A percentile compares a stretch with the other conserved stretches of the same genome.
Conservation (phyloP, 352 stramenopile genomes). For the Hyaloperonospora arabidopsidis region DNA sequence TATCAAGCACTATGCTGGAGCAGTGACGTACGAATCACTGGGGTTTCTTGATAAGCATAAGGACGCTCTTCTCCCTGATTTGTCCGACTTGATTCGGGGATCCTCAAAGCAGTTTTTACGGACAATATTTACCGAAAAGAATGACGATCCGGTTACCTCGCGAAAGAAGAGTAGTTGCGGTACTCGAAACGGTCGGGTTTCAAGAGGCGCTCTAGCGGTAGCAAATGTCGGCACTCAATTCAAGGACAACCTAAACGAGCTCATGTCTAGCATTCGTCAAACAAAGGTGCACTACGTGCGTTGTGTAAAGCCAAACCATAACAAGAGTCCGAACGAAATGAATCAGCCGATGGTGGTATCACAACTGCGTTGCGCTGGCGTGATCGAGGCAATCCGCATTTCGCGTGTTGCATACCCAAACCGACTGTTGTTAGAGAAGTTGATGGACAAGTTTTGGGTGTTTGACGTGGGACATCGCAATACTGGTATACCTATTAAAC, state of each 20-base stretch:
- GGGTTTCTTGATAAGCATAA: conserved; percentile 95
- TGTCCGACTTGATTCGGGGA: conserved; percentile 78
- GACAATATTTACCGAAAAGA: conserved; percentile 44
- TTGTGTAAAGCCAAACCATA: conserved; percentile 98
- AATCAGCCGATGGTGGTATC: conserved; percentile 90
- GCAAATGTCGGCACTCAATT: conserved; percentile 75
- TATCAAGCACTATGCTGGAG: conserved; percentile 90
- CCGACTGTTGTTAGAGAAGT: conserved; percentile 83
- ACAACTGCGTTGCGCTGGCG: conserved; percentile 95
- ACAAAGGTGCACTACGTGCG: conserved; percentile 97
- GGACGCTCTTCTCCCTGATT: conserved; percentile 89
- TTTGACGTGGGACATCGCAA: conserved; percentile 41
- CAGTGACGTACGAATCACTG: conserved; percentile 87
- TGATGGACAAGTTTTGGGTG: conserved; percentile 77
- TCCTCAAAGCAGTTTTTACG: conserved; percentile 58
- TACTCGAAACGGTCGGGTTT: conserved; percentile 29
- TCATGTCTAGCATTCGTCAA: conserved; percentile 90
- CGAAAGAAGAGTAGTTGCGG: conserved; percentile 24
- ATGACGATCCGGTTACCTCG: conserved; percentile 8
- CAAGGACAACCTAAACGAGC: conserved; percentile 86
- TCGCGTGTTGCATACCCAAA: conserved; percentile 96
- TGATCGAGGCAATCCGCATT: conserved; percentile 98
- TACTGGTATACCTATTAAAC: conserved; percentile 33
- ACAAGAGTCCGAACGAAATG: conserved; percentile 84
- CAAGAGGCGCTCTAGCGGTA: conserved; percentile 42